Evolutionary conservation across 2,329 filamentous ascomycete genomes (phyloP).

Genomic region (Mycosphaerelloides madeirae): DNA sequence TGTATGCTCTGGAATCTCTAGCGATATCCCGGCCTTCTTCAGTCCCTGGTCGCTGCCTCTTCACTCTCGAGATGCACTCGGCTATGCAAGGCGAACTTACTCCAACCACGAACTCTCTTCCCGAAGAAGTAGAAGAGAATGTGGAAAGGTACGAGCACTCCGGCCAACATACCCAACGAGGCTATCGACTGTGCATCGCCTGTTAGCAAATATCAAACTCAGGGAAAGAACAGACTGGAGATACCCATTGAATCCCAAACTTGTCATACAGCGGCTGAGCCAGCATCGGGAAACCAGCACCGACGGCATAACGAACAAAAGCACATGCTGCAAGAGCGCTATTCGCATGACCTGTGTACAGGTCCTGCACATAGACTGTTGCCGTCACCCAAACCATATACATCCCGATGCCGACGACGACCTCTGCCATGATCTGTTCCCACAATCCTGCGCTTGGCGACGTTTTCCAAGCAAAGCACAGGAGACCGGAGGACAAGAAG

Average conservation of each 20-base stretch:
- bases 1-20: too few relatives aligned
- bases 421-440: constrained; percentile 5
- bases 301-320: constrained; percentile 11
- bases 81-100: constrained; percentile 9
- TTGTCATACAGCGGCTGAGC: constrained; percentile 6
- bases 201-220: not conserved
- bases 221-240: not conserved
- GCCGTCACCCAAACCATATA: constrained; percentile 13
- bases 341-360: constrained; percentile 13
- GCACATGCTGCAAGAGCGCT: constrained; percentile 12
- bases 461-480: constrained; percentile 9
- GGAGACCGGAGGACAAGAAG: constrained; percentile 5
- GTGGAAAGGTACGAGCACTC: constrained; percentile 8
- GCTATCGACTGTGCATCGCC: constrained; percentile 3
- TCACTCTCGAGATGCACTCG: not conserved
- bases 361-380: constrained; percentile 13
- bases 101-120: constrained; percentile 10
- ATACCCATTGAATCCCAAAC: constrained; percentile 8
- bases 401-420: constrained; percentile 9
- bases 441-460: not conserved
- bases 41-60: not conserved
- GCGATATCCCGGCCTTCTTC: too few relatives aligned
- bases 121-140: constrained; percentile 14
- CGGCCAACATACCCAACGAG: constrained; percentile 7
- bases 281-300: constrained; percentile 9